phyloP scores from a whole-genome alignment of 768 basidiomycete genomes.

The Panaeolus papilionaceus region DNA sequence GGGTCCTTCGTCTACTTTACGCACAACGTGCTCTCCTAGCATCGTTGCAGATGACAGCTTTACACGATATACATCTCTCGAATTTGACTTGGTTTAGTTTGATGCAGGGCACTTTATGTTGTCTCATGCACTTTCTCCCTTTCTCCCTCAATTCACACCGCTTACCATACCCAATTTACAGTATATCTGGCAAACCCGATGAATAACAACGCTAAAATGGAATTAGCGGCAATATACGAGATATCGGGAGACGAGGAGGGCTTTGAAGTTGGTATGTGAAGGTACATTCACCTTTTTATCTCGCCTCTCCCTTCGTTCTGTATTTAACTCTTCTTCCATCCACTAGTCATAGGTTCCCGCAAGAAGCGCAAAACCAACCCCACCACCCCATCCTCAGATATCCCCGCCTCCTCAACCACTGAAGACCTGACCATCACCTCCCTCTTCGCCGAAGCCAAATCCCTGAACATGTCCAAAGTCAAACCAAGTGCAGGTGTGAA shows the following conservation, averaged over 20 bases:
- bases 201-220: constrained; percentile 86
- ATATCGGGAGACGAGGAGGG: constrained; percentile 78
- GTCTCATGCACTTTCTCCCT: constrained; percentile 30
- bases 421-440: constrained; percentile 41
- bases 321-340: neutral
- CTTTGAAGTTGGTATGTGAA: constrained; percentile 84
- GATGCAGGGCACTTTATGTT: too few species aligned
- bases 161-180: constrained; percentile 75
- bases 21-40: too few species aligned
- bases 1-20: too few species aligned
- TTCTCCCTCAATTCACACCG: constrained; percentile 80
- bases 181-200: constrained; percentile 76
- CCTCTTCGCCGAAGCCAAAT: constrained; percentile 68
- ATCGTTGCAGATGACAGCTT: too few species aligned
- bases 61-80: too few species aligned
- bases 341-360: too few species aligned
- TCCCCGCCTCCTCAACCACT: too few species aligned
- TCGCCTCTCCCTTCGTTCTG: neutral
- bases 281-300: constrained; percentile 48
- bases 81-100: too few species aligned
- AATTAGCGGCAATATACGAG: constrained; percentile 88
- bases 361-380: too few species aligned
- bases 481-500: too few species aligned
- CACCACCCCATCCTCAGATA: too few species aligned
- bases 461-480: constrained; percentile 1